A percentile compares a stretch with the other conserved stretches of the same genome.
Conservation (phyloP, 2,329 filamentous ascomycete species). For the Colletotrichum tanaceti region DNA sequence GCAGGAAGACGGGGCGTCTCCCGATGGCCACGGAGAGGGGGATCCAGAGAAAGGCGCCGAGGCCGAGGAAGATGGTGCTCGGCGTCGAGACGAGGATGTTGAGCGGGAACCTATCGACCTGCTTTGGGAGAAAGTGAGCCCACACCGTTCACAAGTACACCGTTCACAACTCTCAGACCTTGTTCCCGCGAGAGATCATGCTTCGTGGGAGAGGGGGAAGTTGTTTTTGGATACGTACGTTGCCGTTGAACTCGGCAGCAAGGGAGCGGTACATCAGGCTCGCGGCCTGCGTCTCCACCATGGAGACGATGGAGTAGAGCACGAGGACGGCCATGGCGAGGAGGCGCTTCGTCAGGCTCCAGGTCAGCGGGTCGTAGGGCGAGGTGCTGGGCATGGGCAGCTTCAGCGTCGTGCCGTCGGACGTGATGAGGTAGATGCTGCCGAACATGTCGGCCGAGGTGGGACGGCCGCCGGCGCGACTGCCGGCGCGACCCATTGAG, state of each 20-base stretch:
- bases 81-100: slow-evolving; percentile 33
- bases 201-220: too few species aligned
- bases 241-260: slow-evolving; percentile 40
- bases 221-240: too few species aligned
- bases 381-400: slow-evolving; percentile 50
- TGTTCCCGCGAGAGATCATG: too few species aligned
- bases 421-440: slow-evolving; percentile 49
- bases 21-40: slow-evolving; percentile 52
- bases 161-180: too few species aligned
- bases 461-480: slow-evolving; percentile 6
- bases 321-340: slow-evolving; percentile 40
- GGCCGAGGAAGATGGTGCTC: slow-evolving; percentile 48
- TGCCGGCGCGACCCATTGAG: slow-evolving; percentile 14
- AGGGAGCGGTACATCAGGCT: slow-evolving; percentile 43
- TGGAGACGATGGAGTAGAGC: slow-evolving; percentile 41
- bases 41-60: slow-evolving; percentile 53
- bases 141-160: too few species aligned
- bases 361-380: slow-evolving; percentile 47
- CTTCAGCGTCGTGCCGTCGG: slow-evolving; percentile 46
- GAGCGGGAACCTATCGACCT: slow-evolving; percentile 19
- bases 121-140: slow-evolving; percentile 39
- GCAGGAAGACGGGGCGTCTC: slow-evolving; percentile 49
- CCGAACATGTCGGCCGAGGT: slow-evolving; percentile 42
- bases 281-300: slow-evolving; percentile 44
- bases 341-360: slow-evolving; percentile 43